Evolutionary conservation across 1,284 basidiomycete genomes (phyloP).

Genomic region (Ustilago tritici): DNA sequence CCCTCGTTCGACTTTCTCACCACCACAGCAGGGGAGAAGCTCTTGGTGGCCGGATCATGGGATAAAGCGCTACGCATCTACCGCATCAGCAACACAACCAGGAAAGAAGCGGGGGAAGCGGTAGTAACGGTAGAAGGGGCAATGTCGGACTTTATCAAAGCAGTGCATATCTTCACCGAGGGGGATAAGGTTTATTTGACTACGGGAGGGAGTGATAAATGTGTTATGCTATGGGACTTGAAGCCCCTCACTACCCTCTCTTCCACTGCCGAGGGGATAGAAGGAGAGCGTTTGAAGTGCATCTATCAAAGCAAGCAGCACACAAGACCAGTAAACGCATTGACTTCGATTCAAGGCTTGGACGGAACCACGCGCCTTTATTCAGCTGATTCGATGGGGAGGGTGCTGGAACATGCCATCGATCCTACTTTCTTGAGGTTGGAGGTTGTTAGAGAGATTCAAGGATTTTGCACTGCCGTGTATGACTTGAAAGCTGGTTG

Average conservation of each 20-base stretch:
- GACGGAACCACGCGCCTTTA: conserved; percentile 27
- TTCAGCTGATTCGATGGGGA: conserved; percentile 53
- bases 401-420: conserved; percentile 36
- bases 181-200: conserved; percentile 20
- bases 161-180: conserved; percentile 22
- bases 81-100: not conserved
- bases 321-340: conserved; percentile 42
- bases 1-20: conserved; percentile 11
- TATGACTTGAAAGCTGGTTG: conserved; percentile 30
- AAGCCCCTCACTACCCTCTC: not conserved
- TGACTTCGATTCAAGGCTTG: conserved; percentile 11
- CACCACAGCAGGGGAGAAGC: not conserved
- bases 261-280: not conserved
- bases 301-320: conserved; percentile 29
- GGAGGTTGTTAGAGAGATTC: conserved; percentile 29
- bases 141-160: conserved; percentile 53
- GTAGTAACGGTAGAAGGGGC: conserved; percentile 17
- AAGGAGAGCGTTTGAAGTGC: conserved; percentile 1
- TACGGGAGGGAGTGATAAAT: conserved; percentile 45
- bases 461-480: conserved; percentile 37
- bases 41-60: conserved; percentile 48
- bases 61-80: conserved; percentile 40
- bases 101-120: not conserved
- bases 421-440: conserved; percentile 10
- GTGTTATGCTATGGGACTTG: conserved; percentile 34